Conservation (phyloP, 2,329 filamentous ascomycete species). For the Shiraia sp. region DNA sequence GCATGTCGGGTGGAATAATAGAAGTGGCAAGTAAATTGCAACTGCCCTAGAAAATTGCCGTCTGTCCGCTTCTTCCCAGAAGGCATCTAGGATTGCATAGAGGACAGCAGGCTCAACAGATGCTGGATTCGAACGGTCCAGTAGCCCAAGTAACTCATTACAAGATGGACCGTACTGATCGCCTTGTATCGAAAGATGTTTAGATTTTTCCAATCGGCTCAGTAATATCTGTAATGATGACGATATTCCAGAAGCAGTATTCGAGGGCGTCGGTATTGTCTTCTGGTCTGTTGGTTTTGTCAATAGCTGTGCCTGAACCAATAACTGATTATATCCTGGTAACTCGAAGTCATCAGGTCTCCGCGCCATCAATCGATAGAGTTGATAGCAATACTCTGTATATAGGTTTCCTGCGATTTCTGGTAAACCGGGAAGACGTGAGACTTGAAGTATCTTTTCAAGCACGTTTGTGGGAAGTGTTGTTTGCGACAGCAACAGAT, state of each 20-base stretch:
- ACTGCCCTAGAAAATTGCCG: constrained; percentile 51
- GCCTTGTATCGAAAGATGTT: constrained; percentile 37
- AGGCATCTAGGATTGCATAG: constrained; percentile 30
- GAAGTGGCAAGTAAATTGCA: constrained; percentile 40
- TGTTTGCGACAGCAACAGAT: not conserved
- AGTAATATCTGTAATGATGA: constrained; percentile 28
- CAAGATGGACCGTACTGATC: constrained; percentile 33
- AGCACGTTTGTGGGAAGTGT: constrained; percentile 22
- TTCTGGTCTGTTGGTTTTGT: not conserved
- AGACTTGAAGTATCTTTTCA: constrained; percentile 40
- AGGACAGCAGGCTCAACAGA: constrained; percentile 18
- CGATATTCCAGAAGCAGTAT: not conserved
- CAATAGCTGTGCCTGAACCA: constrained; percentile 11
- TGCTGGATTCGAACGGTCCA: constrained; percentile 18
- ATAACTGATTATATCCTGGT: constrained; percentile 23
- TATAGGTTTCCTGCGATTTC: constrained; percentile 50
- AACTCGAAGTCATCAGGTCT: constrained; percentile 4
- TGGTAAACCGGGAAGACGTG: constrained; percentile 45
- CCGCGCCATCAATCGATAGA: constrained; percentile 23
- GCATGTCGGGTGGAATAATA: constrained; percentile 44
- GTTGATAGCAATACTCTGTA: constrained; percentile 29
- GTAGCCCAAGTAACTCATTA: constrained; percentile 17
- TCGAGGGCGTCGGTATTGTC: not conserved
- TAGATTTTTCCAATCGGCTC: constrained; percentile 24
- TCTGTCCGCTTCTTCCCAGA: constrained; percentile 55